phyloP scores from a whole-genome alignment of 2,329 filamentous ascomycete species.

The Zymoseptoria brevis region DNA sequence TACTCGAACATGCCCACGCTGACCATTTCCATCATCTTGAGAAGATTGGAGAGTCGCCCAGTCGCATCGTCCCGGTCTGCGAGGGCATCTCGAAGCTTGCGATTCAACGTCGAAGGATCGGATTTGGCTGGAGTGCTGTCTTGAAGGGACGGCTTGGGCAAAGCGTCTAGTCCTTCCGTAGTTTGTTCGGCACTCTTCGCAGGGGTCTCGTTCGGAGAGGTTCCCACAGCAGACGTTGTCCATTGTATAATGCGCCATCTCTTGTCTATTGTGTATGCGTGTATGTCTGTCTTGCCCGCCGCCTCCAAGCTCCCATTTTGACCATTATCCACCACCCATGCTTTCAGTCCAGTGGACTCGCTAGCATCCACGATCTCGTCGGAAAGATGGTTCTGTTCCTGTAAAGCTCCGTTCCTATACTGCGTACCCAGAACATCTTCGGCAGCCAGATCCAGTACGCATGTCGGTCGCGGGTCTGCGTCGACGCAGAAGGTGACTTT shows the following conservation, averaged over 20 bases:
- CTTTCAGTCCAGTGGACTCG: not conserved
- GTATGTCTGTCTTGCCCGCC: not conserved
- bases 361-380: conserved; percentile 6
- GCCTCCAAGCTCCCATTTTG: not conserved
- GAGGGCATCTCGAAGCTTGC: conserved; percentile 5
- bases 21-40: conserved; percentile 17
- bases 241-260: conserved; percentile 13
- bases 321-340: not conserved
- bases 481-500: conserved; percentile 4
- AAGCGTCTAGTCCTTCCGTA: too few species aligned
- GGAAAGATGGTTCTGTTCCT: conserved; percentile 1
- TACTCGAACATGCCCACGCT: conserved; percentile 16
- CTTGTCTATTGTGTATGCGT: conserved; percentile 10
- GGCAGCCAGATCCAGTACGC: conserved; percentile 7
- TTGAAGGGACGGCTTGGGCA: too few species aligned
- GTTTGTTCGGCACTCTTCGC: too few species aligned
- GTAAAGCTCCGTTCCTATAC: conserved; percentile 5
- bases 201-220: too few species aligned
- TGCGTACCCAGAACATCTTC: not conserved
- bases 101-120: not conserved
- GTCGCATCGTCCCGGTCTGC: conserved; percentile 11
- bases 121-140: not conserved
- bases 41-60: conserved; percentile 5
- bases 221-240: not conserved
- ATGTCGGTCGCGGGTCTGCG: conserved; percentile 14